phyloP scores from a whole-genome alignment of 2,329 filamentous ascomycete genomes.

The Penicillium sp. region DNA sequence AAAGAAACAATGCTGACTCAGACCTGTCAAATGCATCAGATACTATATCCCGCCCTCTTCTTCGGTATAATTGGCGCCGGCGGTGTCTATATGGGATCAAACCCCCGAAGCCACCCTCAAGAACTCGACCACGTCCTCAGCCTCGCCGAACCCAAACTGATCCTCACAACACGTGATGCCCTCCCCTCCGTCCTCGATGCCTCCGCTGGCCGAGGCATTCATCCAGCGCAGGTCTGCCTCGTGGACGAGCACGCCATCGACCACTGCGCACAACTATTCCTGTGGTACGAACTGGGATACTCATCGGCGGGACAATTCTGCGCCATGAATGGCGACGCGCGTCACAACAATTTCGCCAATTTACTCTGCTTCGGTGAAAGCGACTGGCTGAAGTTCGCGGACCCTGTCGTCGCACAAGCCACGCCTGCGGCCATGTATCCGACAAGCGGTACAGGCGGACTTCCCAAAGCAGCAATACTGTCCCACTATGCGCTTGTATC shows the following conservation, averaged over 20 bases:
- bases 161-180: constrained; percentile 43
- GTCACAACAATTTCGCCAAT: constrained; percentile 29
- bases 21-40: constrained; percentile 21
- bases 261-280: constrained; percentile 28
- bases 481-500: constrained; percentile 59
- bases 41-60: constrained; percentile 39
- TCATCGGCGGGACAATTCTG: constrained; percentile 12
- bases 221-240: constrained; percentile 33
- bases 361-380: constrained; percentile 45
- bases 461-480: constrained; percentile 59
- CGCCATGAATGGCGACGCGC: constrained; percentile 6
- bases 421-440: constrained; percentile 53
- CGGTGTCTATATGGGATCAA: constrained; percentile 52
- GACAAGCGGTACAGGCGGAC: constrained; percentile 58
- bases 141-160: constrained; percentile 44
- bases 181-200: constrained; percentile 36
- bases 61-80: constrained; percentile 45
- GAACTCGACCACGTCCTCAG: constrained; percentile 49
- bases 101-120: constrained; percentile 45
- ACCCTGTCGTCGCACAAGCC: constrained; percentile 40
- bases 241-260: constrained; percentile 33
- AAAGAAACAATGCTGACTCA: constrained; percentile 17
- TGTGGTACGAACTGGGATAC: constrained; percentile 24
- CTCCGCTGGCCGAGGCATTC: constrained; percentile 30
- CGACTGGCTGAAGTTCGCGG: constrained; percentile 49